Percentiles rank a stretch among this genome's conserved stretches.
phyloP scores from a whole-genome alignment of 2,329 filamentous ascomycete species.

The Orbilia ellipsospora region DNA sequence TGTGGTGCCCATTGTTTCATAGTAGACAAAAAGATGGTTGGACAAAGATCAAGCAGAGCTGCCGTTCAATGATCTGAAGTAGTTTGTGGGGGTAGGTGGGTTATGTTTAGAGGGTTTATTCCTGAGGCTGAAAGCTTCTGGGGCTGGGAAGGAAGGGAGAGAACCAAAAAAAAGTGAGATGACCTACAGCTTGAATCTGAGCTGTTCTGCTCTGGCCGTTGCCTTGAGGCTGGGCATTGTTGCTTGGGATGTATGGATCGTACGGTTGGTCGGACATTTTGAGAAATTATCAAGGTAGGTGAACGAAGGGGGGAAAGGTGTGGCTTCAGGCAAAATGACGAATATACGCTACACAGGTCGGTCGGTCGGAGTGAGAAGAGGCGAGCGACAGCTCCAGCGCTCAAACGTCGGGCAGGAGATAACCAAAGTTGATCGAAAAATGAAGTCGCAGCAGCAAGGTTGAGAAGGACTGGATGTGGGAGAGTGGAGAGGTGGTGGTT shows the following conservation, averaged over 20 bases:
- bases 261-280: conserved; percentile 70
- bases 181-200: conserved; percentile 85
- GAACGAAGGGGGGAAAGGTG: conserved; percentile 4
- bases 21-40: not conserved
- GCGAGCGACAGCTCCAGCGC: too few species aligned
- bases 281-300: conserved; percentile 11
- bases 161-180: not conserved
- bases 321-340: conserved; percentile 63
- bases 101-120: not conserved
- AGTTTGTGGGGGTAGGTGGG: not conserved
- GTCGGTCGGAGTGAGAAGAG: conserved; percentile 13
- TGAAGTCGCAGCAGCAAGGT: not conserved
- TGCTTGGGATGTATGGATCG: conserved; percentile 87
- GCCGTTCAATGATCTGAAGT: too few species aligned
- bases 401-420: too few species aligned
- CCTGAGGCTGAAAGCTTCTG: not conserved
- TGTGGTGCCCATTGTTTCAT: not conserved
- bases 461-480: not conserved
- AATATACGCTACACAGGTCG: conserved; percentile 64
- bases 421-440: not conserved
- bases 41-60: not conserved
- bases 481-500: not conserved
- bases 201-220: conserved; percentile 74
- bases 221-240: conserved; percentile 68
- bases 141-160: not conserved